Conservation (phyloP, 805 yeast genomes). For the Candida vartiovaarae region DNA sequence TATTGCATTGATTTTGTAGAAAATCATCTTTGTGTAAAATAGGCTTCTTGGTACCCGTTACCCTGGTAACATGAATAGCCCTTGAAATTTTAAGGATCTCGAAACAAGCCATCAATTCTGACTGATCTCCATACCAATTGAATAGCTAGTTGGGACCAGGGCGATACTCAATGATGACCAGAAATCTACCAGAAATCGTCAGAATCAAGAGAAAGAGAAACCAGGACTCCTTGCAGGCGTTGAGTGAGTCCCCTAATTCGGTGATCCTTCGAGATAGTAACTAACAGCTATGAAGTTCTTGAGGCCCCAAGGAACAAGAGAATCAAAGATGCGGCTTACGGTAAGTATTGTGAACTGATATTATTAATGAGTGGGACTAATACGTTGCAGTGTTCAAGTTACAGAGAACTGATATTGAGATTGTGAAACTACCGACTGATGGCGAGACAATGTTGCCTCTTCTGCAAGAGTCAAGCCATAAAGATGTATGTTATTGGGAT, state of each 20-base stretch:
- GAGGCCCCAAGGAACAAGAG: conserved; percentile 33
- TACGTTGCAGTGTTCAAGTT: conserved; percentile 33
- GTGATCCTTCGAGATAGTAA: not conserved
- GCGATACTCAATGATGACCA: conserved; percentile 1
- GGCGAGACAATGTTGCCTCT: conserved; percentile 15
- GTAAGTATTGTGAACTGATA: conserved; percentile 5
- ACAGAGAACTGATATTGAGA: conserved; percentile 38
- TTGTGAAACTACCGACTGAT: conserved; percentile 11
- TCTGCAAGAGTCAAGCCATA: conserved; percentile 20
- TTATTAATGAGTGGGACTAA: not conserved
- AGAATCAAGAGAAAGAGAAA: conserved; percentile 82
- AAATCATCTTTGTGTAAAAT: not conserved
- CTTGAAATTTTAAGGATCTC: too few relatives aligned
- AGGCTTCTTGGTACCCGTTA: not conserved
- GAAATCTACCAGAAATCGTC: conserved; percentile 49
- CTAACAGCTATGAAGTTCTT: conserved; percentile 18
- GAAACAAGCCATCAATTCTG: too few relatives aligned
- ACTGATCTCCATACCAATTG: too few relatives aligned
- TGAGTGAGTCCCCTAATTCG: conserved; percentile 29
- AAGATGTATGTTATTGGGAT: conserved; percentile 3
- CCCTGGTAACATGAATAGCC: not conserved
- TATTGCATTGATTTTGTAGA: too few relatives aligned
- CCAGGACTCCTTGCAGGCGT: conserved; percentile 84
- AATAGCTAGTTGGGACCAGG: not conserved
- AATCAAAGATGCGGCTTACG: conserved; percentile 28